Percentiles rank a stretch among this genome's conserved stretches.
phyloP scores from a whole-genome alignment of 208 protist species.

The Acanthamoeba triangularis region DNA sequence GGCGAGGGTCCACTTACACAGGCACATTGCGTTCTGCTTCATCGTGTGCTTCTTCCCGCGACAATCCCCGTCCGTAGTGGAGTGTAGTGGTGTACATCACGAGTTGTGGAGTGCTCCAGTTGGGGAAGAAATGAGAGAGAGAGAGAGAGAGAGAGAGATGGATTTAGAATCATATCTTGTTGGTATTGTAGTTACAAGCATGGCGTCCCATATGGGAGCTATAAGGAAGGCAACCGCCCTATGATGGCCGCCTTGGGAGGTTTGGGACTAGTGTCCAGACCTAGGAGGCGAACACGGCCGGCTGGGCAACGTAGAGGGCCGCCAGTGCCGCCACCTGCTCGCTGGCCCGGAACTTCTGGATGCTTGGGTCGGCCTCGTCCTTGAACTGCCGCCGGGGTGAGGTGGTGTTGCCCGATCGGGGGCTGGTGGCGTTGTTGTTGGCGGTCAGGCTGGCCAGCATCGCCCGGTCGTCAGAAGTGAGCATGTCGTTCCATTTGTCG shows the following conservation, averaged over 20 bases:
- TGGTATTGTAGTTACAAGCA: too few relatives aligned
- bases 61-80: too few relatives aligned
- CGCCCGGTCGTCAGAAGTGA: not conserved
- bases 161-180: too few relatives aligned
- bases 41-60: too few relatives aligned
- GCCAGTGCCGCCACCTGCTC: slow-evolving; percentile 1
- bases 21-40: too few relatives aligned
- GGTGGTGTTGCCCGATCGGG: not conserved
- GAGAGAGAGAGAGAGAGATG: too few relatives aligned
- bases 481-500: not conserved
- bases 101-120: too few relatives aligned
- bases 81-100: too few relatives aligned
- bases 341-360: not conserved
- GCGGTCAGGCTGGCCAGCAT: not conserved
- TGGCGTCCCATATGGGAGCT: too few relatives aligned
- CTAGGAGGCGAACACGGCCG: not conserved
- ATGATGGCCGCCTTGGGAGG: too few relatives aligned
- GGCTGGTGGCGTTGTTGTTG: not conserved
- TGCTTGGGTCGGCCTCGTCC: not conserved
- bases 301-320: not conserved
- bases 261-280: not conserved
- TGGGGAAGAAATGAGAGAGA: too few relatives aligned
- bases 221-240: not conserved
- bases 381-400: not conserved
- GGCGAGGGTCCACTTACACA: too few relatives aligned